A percentile compares a stretch with the other conserved stretches of the same genome.
These are phyloP conservation scores for Mycena belliarum DNA, from an alignment of 768 basidiomycete genomes.

Conservation along the genomic window DNA sequence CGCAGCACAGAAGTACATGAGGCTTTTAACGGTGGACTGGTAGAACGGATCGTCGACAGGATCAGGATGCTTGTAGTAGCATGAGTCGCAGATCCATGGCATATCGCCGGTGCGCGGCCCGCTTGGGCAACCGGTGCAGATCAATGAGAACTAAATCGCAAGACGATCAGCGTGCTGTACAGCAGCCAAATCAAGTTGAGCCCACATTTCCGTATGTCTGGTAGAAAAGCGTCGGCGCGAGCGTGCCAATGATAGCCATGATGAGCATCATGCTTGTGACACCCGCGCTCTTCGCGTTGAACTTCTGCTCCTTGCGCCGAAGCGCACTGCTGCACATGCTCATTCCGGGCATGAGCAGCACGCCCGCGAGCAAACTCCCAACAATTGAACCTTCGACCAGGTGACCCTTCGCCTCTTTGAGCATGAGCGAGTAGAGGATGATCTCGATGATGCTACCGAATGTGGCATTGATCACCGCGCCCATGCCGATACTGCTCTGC, in stretches of 20 bases:
- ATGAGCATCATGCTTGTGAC: slow-evolving; percentile 99
- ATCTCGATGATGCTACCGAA: slow-evolving; percentile 99
- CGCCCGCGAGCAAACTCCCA: slow-evolving; percentile 92
- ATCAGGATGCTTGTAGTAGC: slow-evolving; percentile 93
- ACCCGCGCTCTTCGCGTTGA: slow-evolving; percentile 98
- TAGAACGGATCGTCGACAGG: slow-evolving; percentile 95
- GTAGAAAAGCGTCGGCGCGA: slow-evolving; percentile 96
- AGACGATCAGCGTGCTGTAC: neutral
- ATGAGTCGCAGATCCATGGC: slow-evolving; percentile 88
- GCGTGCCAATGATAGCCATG: slow-evolving; percentile 97
- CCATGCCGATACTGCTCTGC: slow-evolving; percentile 98
- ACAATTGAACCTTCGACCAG: slow-evolving; percentile 97
- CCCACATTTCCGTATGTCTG: slow-evolving; percentile 96
- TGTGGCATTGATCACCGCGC: slow-evolving; percentile 98
- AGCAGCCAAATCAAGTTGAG: slow-evolving; percentile 18
- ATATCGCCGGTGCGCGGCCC: slow-evolving; percentile 39
- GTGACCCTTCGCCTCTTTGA: slow-evolving; percentile 88
- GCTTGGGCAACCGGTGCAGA: slow-evolving; percentile 79
- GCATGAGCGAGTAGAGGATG: slow-evolving; percentile 85
- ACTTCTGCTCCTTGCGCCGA: slow-evolving; percentile 90
- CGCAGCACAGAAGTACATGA: slow-evolving; percentile 96
- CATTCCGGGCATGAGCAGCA: slow-evolving; percentile 93
- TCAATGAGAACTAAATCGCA: slow-evolving; percentile 71
- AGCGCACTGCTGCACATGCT: slow-evolving; percentile 94
- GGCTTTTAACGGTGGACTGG: slow-evolving; percentile 88